Evolutionary conservation across 306 rosid genomes (phyloP).

Genomic region (Potentilla sterilis): DNA sequence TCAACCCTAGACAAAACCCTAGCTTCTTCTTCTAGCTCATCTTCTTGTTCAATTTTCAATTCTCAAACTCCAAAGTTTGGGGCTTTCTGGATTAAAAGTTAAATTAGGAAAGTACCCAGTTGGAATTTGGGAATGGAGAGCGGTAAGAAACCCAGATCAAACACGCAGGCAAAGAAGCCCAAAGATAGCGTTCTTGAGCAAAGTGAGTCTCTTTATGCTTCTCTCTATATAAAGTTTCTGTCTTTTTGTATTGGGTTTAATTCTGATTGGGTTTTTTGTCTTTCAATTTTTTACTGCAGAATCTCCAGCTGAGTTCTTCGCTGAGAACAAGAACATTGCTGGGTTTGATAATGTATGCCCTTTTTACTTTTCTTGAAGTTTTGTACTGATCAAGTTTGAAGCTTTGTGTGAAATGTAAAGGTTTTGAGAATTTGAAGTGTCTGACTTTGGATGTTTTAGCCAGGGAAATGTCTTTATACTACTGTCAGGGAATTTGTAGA

Average conservation of each 20-base stretch:
- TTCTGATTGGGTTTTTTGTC: background rate
- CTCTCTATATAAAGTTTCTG: background rate
- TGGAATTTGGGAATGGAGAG: slow-evolving; percentile 47
- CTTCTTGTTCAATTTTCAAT: background rate
- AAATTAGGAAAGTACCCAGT: background rate
- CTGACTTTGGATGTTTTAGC: slow-evolving; percentile 37
- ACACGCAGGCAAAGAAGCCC: slow-evolving; percentile 53
- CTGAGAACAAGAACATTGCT: slow-evolving; percentile 94
- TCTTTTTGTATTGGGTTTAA: background rate
- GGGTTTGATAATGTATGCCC: slow-evolving; percentile 80
- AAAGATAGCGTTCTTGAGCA: slow-evolving; percentile 79
- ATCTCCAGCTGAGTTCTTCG: slow-evolving; percentile 96
- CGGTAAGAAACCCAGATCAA: slow-evolving; percentile 65
- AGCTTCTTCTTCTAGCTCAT: background rate
- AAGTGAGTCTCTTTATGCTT: slow-evolving; percentile 42
- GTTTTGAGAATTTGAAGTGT: background rate
- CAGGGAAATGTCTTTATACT: slow-evolving; percentile 84
- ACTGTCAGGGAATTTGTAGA: slow-evolving; percentile 94
- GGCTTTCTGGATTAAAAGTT: background rate
- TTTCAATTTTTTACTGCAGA: slow-evolving; percentile 36
- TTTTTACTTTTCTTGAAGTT: background rate
- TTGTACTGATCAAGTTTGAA: background rate
- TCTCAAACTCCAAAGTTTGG: background rate
- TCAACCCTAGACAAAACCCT: background rate
- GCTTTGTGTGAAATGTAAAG: background rate